Evolutionary conservation across 1,139 yeast genomes (phyloP), one percentile per base, ranked within the genome.

Genomic region (Kodamaea derodonti): DNA sequence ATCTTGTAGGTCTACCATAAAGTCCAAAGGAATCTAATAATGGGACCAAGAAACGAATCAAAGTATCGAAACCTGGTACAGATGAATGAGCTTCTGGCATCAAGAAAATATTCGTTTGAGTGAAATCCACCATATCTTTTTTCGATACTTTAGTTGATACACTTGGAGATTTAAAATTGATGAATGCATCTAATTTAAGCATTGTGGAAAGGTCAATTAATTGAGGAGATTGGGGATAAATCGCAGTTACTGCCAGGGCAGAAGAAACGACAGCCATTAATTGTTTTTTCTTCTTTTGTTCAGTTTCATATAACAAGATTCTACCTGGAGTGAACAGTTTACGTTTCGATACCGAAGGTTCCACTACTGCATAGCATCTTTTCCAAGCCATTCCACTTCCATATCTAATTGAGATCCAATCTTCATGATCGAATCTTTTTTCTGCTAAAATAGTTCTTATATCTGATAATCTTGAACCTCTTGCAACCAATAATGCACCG

Each of bases 361-460:
- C 87, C 37, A 90, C 76, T n/a, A 88, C 95, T 1, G 95, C 92
- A 67, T 76, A 92, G 54, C 96, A 90, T 43, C 95, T 73, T 53
- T 84, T 85, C 97, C 97, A 92, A 1, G 97, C 96, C 95, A 87
- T 87, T 24, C 98, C 98, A 13, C 94, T 78, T 12, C 97, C 97
- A 58, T 90, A 90, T 45, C 97, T 71, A 17, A 92, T 95, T 58
- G 90, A 77, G 25, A 85, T 88, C 97, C 96, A 90, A 52, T 90
- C 96, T 57, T 87, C 96, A 52, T 87, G 95, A 41, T 78, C 80
- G 53, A 81, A 85, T 50, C 92, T 78, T 20, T 92, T 84, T 48
- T 86, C 95, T 1, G 95, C 82, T 40, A 92, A 67, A 27, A 92
- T 72, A 8, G 94, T 84, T 39, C 86, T 75, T 41, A 92, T 88